A percentile compares a stretch with the other conserved stretches of the same genome.
phyloP scores from a whole-genome alignment of 306 rosid genomes.

The Glycine soja region DNA sequence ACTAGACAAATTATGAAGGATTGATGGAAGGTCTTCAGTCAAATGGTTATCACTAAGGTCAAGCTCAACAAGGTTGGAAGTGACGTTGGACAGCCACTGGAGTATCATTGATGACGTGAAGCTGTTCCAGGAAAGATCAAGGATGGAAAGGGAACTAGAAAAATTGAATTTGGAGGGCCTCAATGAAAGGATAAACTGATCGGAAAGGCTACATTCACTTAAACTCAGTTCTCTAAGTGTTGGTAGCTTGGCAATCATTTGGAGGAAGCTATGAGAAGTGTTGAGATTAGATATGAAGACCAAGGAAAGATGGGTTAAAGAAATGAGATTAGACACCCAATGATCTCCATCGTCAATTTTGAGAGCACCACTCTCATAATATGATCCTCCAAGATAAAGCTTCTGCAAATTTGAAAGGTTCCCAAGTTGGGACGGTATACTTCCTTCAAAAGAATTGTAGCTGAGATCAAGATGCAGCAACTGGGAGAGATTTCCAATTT shows the following conservation, averaged over 20 bases:
- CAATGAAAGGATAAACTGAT: neutral
- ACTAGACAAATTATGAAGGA: slow-evolving; percentile 28
- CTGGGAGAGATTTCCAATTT: no score
- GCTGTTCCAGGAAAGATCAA: neutral
- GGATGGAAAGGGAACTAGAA: slow-evolving; percentile 20
- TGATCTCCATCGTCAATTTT: slow-evolving; percentile 12
- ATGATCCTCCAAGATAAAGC: slow-evolving; percentile 36
- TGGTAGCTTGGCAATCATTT: slow-evolving; percentile 30
- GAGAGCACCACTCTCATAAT: neutral
- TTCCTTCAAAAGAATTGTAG: no score
- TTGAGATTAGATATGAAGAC: neutral
- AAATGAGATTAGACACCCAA: slow-evolving; percentile 47
- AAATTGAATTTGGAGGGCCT: neutral
- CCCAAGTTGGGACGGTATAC: no score
- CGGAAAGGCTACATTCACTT: neutral
- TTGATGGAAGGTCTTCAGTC: neutral
- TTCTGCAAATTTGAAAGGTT: no score
- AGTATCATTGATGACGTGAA: slow-evolving; percentile 39
- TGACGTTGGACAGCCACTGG: slow-evolving; percentile 7
- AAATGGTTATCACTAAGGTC: neutral
- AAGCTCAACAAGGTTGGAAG: slow-evolving; percentile 40
- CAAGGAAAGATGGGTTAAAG: slow-evolving; percentile 42
- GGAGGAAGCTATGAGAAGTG: neutral
- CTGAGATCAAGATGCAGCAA: no score
- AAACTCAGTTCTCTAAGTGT: neutral